These are phyloP conservation scores for Chloranthus sessilifolius DNA, from an alignment of 164 flowering plant genomes.

Conservation along the genomic window DNA sequence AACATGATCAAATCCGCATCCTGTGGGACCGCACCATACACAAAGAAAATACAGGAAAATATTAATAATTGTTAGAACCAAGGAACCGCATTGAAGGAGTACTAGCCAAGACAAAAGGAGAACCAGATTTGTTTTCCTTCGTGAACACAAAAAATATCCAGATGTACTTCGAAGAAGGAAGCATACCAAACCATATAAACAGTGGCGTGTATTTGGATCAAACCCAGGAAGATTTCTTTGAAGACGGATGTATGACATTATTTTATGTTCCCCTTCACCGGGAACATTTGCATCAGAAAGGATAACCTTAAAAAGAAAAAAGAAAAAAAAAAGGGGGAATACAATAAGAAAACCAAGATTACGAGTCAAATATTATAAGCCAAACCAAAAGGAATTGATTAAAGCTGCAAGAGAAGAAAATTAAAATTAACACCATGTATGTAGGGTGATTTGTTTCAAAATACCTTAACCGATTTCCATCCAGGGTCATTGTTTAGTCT, in stretches of 20 bases:
- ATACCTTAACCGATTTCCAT: slow-evolving; percentile 85
- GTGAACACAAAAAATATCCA: background rate
- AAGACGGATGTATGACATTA: slow-evolving; percentile 93
- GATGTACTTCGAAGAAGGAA: no score
- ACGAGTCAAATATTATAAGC: no score
- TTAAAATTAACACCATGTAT: no score
- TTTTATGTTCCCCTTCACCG: slow-evolving; percentile 98
- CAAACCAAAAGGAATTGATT: no score
- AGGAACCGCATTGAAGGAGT: background rate
- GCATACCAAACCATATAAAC: slow-evolving; percentile 94
- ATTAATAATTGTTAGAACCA: background rate
- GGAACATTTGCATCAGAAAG: slow-evolving; percentile 99
- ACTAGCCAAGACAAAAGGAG: background rate
- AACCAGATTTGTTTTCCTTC: background rate
- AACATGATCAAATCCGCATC: slow-evolving; percentile 98
- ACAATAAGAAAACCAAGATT: no score
- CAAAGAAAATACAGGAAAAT: background rate
- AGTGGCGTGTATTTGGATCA: slow-evolving; percentile 99
- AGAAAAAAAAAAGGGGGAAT: background rate
- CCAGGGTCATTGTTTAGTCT: slow-evolving; percentile 89
- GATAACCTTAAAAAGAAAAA: slow-evolving; percentile 58
- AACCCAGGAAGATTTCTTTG: slow-evolving; percentile 91
- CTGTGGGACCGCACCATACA: slow-evolving; percentile 27
- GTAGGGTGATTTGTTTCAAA: no score
- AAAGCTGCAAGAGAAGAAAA: no score